Percentiles rank a stretch among this genome's conserved stretches.
phyloP scores from a whole-genome alignment of 2,329 filamentous ascomycete genomes.

The Botrytis aclada region DNA sequence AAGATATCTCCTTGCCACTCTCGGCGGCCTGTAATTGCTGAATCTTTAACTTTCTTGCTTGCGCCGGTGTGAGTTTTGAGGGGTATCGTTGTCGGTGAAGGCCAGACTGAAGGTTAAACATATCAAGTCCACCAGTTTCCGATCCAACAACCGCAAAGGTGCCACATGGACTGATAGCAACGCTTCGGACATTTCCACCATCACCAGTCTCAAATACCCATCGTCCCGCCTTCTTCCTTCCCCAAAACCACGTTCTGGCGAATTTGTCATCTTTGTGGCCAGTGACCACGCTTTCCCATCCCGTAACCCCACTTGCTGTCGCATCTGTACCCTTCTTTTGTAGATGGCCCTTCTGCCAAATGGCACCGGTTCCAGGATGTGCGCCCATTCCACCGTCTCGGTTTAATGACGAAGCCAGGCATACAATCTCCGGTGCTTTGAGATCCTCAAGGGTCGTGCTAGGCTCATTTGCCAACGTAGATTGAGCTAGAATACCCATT shows the following conservation, averaged over 20 bases:
- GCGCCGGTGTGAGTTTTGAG: constrained; percentile 69
- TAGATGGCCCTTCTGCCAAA: constrained; percentile 73
- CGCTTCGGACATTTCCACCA: constrained; percentile 75
- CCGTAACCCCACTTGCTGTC: constrained; percentile 72
- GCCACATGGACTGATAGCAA: constrained; percentile 86
- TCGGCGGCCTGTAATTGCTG: constrained; percentile 50
- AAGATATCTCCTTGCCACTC: constrained; percentile 25
- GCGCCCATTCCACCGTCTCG: constrained; percentile 92
- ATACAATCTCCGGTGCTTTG: constrained; percentile 89
- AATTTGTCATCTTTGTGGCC: constrained; percentile 82
- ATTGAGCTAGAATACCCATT: constrained; percentile 63
- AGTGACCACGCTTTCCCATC: constrained; percentile 96
- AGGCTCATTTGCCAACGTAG: constrained; percentile 55
- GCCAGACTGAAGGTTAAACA: constrained; percentile 96
- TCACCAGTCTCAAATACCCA: constrained; percentile 92
- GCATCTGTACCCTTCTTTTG: constrained; percentile 64
- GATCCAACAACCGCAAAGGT: constrained; percentile 92
- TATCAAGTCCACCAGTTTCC: constrained; percentile 76
- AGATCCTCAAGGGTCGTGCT: constrained; percentile 68
- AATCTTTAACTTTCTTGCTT: constrained; percentile 72
- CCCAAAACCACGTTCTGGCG: constrained; percentile 98
- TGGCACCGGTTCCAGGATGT: constrained; percentile 69
- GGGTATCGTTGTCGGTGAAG: constrained; percentile 85
- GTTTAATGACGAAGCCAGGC: constrained; percentile 87
- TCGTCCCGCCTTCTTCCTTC: constrained; percentile 83